phyloP scores from a whole-genome alignment of 495 filamentous ascomycete genomes.

The Pseudevernia furfuracea region DNA sequence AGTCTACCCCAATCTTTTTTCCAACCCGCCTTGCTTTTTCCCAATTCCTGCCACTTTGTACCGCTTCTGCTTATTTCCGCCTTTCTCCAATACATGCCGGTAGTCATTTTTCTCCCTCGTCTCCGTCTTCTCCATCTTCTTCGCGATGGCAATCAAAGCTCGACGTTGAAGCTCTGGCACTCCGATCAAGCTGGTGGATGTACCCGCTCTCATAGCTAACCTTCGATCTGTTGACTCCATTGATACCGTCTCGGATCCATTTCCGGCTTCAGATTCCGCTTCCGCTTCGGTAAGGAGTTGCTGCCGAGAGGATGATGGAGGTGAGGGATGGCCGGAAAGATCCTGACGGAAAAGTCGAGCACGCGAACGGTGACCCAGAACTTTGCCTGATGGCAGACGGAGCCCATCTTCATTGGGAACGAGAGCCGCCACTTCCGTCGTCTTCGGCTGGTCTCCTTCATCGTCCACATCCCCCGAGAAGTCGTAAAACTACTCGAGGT shows the following conservation, averaged over 20 bases:
- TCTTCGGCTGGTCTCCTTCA: conserved; percentile 16
- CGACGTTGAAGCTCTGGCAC: conserved; percentile 26
- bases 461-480: conserved; percentile 16
- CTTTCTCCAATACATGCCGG: conserved; percentile 21
- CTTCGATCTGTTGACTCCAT: conserved; percentile 10
- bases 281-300: conserved; percentile 6
- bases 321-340: conserved; percentile 8
- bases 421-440: conserved; percentile 1
- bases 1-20: conserved; percentile 23
- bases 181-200: conserved; percentile 25
- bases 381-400: conserved; percentile 31
- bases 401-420: conserved; percentile 18
- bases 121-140: conserved; percentile 25
- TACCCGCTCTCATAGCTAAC: conserved; percentile 24
- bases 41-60: conserved; percentile 24
- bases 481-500: conserved; percentile 30
- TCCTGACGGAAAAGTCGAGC: conserved; percentile 16
- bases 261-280: too few relatives aligned
- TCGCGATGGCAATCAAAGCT: conserved; percentile 26
- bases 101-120: conserved; percentile 14
- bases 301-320: conserved; percentile 4
- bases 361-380: conserved; percentile 26
- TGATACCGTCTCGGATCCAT: not conserved
- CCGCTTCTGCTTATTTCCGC: conserved; percentile 26
- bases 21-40: conserved; percentile 26